phyloP scores from a whole-genome alignment of 352 stramenopile genomes.

The Peronospora destructor region DNA sequence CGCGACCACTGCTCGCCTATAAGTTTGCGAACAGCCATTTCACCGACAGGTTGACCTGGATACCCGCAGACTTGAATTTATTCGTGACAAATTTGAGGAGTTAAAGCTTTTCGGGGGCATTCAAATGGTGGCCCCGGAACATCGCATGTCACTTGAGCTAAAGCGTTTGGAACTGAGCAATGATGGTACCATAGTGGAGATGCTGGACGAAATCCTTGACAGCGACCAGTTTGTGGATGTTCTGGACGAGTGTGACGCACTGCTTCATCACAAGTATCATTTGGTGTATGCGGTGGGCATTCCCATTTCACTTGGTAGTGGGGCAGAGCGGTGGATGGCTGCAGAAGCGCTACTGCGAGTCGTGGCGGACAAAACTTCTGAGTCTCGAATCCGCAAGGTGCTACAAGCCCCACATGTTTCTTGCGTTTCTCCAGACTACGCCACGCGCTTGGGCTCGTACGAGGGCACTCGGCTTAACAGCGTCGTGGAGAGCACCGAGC shows the following conservation, averaged over 20 bases:
- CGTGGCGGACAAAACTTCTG: constrained; percentile 9
- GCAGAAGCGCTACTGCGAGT: constrained; percentile 42
- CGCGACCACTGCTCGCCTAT: constrained; percentile 34
- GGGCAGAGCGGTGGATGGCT: constrained; percentile 42
- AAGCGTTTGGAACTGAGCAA: constrained; percentile 40
- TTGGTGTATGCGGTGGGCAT: constrained; percentile 80
- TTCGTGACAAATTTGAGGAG: constrained; percentile 35
- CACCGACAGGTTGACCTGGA: constrained; percentile 45
- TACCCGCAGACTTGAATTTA: constrained; percentile 16
- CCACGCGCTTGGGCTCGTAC: constrained; percentile 30
- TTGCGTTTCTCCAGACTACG: constrained; percentile 33
- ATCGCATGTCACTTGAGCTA: constrained; percentile 83
- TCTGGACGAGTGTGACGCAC: constrained; percentile 84
- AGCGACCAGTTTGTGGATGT: constrained; percentile 64
- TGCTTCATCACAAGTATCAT: constrained; percentile 84
- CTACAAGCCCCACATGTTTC: constrained; percentile 39
- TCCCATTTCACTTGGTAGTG: constrained; percentile 36
- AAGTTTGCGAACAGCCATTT: constrained; percentile 57
- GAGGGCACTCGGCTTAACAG: constrained; percentile 40
- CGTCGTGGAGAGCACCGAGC: constrained; percentile 12
- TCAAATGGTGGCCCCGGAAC: constrained; percentile 77
- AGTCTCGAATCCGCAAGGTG: constrained; percentile 23
- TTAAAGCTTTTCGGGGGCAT: constrained; percentile 36
- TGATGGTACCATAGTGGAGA: background rate
- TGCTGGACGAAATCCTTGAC: constrained; percentile 36